Conservation (phyloP, 2,329 filamentous ascomycete species). For the Polychaeton citri region DNA sequence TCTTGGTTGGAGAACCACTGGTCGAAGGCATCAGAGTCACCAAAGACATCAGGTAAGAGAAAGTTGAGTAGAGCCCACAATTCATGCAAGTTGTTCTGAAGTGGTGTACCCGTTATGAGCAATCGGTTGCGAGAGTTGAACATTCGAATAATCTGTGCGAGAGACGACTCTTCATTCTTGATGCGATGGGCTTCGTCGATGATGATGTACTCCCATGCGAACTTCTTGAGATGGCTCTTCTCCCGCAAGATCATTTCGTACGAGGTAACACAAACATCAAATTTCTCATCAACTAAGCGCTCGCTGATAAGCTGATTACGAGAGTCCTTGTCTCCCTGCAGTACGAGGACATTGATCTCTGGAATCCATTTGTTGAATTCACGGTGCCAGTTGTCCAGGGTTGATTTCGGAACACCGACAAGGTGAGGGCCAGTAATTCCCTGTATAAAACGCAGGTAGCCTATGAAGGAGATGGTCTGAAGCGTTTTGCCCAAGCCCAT, state of each 20-base stretch:
- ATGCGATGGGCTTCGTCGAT: constrained; percentile 97
- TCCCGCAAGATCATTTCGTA: constrained; percentile 98
- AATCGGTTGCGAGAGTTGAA: constrained; percentile 93
- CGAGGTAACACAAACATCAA: constrained; percentile 95
- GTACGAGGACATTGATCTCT: constrained; percentile 82
- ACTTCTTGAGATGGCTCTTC: constrained; percentile 89
- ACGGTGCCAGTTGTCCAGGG: constrained; percentile 94
- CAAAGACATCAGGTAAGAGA: constrained; percentile 93
- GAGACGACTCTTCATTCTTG: constrained; percentile 96
- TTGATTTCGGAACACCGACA: constrained; percentile 88
- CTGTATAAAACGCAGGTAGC: constrained; percentile 83
- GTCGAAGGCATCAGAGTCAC: constrained; percentile 91
- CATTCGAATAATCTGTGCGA: constrained; percentile 89
- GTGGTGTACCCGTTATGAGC: constrained; percentile 87
- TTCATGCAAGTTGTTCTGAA: constrained; percentile 97
- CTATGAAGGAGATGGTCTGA: constrained; percentile 92
- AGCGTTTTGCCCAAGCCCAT: constrained; percentile 98
- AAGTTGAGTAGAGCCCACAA: constrained; percentile 97
- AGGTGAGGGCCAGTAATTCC: constrained; percentile 85
- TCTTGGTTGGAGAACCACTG: constrained; percentile 93
- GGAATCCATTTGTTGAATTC: constrained; percentile 93
- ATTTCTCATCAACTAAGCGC: constrained; percentile 82
- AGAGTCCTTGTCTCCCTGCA: constrained; percentile 93
- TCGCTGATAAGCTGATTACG: constrained; percentile 79
- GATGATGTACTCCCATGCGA: constrained; percentile 99